Percentiles rank a stretch among this genome's conserved stretches.
These are phyloP conservation scores for Secale cereale DNA, from an alignment of 176 grass and related monocot genomes.

Conservation along the genomic window DNA sequence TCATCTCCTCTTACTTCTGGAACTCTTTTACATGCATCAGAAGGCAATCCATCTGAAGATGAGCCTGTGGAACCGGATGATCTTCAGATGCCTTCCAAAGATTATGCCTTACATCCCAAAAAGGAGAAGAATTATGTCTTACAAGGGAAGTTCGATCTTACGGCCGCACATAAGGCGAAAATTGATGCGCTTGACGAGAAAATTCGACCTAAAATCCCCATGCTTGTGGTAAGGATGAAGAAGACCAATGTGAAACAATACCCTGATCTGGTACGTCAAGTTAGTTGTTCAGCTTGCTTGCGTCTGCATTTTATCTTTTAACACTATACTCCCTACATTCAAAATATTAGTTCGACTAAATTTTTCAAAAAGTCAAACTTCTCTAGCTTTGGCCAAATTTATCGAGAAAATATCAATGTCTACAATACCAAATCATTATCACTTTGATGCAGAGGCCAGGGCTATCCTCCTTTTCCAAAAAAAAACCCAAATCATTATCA, in stretches of 20 bases:
- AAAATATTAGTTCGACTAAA: background rate
- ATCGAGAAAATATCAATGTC: background rate
- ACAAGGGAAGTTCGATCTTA: background rate
- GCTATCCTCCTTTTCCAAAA: too few species aligned
- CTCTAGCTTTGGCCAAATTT: background rate
- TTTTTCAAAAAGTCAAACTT: background rate
- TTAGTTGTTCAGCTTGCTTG: background rate
- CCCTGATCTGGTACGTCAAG: background rate
- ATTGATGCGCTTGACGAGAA: background rate
- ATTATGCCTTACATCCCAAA: background rate
- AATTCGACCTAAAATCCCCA: background rate
- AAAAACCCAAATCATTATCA: background rate
- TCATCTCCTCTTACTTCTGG: background rate
- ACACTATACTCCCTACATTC: background rate
- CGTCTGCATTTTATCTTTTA: background rate
- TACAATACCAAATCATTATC: background rate
- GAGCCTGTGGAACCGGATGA: background rate
- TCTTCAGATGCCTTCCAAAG: background rate
- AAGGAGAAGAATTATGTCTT: background rate
- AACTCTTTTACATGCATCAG: background rate
- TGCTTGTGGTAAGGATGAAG: constrained; percentile 1
- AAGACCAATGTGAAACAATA: background rate
- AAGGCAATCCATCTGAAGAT: background rate
- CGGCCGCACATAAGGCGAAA: background rate
- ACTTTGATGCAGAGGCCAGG: too few species aligned